Evolutionary conservation across 352 stramenopile species (phyloP), one percentile per base, ranked within the genome.

Genomic region (Phytopythium aichiense): DNA sequence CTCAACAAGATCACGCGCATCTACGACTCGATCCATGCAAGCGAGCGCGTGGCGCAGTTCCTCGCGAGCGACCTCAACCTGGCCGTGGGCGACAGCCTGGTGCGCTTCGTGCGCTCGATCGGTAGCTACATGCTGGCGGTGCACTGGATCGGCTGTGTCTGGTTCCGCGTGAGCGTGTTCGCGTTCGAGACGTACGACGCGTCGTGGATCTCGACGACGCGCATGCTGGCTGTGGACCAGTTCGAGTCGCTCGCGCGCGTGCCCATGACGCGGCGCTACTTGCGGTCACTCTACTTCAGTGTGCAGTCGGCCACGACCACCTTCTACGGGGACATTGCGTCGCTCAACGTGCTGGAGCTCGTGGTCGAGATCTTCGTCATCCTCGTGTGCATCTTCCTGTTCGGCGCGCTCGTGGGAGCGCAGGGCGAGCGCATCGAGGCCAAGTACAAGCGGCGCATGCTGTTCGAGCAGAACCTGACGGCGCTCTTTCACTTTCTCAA

Each of bases 101-200:
- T 90, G 25, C 81, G 73, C 0, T 87, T 90, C 42, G 60, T 83
- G 1, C 75, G 77, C 2, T 87, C 79, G 0, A 60, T 88, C 31
- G 54, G 56, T 25, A 66, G 71, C 9, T 92, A 87, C 58, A 9
- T 89, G 52, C 52, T 93, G 15, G 69, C 73, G 0, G 75, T 71
- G 2, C 84, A 93, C 61, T 91, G 79, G 81, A 89, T 91, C 40
- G 81, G 64, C 4, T 93, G 84, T 23, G 43, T 86, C 1, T 91
- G 81, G 81, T 91, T 76, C 43, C 72, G 67, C 16, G 60, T 75
- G 23, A 77, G 79, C 11, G 31, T 88, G 23, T 61, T 82, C 25
- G 76, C 77, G 5, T 75, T 80, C 45, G 40, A 74, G 9, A 56
- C 77, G 16, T 84, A 84, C 50, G 73, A 77, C 18, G 72, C 65